Conservation (phyloP, 108 stramenopile genomes). For the Cyclotella kingstonii region DNA sequence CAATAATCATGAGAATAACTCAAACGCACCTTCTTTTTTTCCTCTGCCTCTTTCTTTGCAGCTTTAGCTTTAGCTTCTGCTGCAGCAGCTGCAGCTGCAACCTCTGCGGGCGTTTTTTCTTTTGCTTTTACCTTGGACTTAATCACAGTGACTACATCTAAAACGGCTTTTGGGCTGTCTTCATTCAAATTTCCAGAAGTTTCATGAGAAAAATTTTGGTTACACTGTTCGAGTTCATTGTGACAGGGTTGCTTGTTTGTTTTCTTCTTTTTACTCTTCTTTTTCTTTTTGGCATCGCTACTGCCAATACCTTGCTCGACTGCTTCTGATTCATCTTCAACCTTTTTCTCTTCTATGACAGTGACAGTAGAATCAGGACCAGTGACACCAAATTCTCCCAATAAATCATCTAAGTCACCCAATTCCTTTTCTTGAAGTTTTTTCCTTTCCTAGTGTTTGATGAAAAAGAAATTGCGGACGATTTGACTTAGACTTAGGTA, state of each 20-base stretch:
- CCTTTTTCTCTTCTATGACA: slow-evolving; percentile 22
- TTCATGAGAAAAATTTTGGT: slow-evolving; percentile 27
- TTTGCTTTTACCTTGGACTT: slow-evolving; percentile 32
- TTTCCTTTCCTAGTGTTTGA: slow-evolving; percentile 16
- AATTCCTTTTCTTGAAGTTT: slow-evolving; percentile 28
- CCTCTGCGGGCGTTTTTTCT: slow-evolving; percentile 23
- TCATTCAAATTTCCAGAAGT: background rate
- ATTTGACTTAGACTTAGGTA: background rate
- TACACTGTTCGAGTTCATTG: slow-evolving; percentile 28
- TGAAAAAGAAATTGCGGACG: background rate
- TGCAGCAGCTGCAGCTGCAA: slow-evolving; percentile 36
- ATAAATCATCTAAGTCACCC: slow-evolving; percentile 32
- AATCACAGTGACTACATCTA: slow-evolving; percentile 40
- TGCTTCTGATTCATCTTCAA: slow-evolving; percentile 17
- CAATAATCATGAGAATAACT: background rate
- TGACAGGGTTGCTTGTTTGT: slow-evolving; percentile 5
- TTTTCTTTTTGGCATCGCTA: slow-evolving; percentile 8
- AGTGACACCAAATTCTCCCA: slow-evolving; percentile 38
- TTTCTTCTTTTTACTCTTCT: slow-evolving; percentile 47
- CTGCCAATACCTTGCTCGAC: background rate
- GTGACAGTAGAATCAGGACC: background rate
- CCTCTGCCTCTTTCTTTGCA: slow-evolving; percentile 36
- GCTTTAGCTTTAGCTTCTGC: slow-evolving; percentile 49
- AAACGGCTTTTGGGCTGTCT: slow-evolving; percentile 7
- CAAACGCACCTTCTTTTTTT: slow-evolving; percentile 32